Evolutionary conservation across 2,329 filamentous ascomycete species (phyloP).

Genomic region (Colletotrichum tropicicola): DNA sequence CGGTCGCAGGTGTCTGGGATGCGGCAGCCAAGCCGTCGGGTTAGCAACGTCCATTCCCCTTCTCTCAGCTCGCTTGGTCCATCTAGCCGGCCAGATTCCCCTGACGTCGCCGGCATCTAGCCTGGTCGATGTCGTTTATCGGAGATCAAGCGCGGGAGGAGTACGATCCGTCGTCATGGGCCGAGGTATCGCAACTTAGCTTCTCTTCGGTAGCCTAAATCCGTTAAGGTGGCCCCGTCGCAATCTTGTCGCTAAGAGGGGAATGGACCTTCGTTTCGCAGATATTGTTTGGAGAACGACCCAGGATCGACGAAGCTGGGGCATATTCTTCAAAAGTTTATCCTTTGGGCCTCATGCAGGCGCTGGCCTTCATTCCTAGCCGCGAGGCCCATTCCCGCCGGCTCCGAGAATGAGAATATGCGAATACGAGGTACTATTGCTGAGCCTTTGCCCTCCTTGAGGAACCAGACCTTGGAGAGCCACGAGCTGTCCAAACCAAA

Average conservation of each 20-base stretch:
- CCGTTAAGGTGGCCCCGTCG: neutral
- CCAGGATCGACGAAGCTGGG: neutral
- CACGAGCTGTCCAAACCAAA: neutral
- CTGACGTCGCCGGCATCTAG: neutral
- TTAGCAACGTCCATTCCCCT: neutral
- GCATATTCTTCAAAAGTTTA: neutral
- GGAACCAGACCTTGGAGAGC: neutral
- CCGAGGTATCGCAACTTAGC: neutral
- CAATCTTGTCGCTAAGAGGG: neutral
- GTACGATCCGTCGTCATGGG: neutral
- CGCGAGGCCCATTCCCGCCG: neutral
- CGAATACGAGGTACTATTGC: neutral
- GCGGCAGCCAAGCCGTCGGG: conserved; percentile 16
- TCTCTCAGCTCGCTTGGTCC: neutral
- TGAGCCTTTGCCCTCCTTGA: neutral
- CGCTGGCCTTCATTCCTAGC: neutral
- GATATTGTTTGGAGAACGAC: neutral
- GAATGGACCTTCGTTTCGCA: conserved; percentile 1
- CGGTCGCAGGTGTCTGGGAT: conserved; percentile 16
- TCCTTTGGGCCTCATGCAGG: neutral
- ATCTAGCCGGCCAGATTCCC: neutral
- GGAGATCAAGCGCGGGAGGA: conserved; percentile 7
- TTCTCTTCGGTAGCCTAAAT: conserved; percentile 18
- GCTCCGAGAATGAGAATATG: neutral
- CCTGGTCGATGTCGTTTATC: conserved; percentile 18